A percentile compares a stretch with the other conserved stretches of the same genome.
phyloP scores from a whole-genome alignment of 2,329 filamentous ascomycete species.

The Neofusicoccum parvum region DNA sequence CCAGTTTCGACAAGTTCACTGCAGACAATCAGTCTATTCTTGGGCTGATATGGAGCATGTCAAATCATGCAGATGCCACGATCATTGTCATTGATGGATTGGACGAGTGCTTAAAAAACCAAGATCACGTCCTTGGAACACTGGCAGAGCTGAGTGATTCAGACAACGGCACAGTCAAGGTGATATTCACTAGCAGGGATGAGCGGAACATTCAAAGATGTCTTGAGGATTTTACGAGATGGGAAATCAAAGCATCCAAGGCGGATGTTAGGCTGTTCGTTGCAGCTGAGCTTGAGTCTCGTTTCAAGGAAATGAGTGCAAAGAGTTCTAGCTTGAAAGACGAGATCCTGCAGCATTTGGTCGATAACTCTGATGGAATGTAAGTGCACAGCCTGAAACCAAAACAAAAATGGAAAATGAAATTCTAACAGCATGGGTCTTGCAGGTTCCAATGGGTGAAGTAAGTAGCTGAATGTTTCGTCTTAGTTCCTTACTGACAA shows the following conservation, averaged over 20 bases:
- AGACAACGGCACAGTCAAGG: background rate
- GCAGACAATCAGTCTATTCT: background rate
- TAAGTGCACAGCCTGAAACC: background rate
- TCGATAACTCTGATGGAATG: slow-evolving; percentile 4
- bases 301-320: background rate
- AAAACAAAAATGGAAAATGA: too few relatives aligned
- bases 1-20: background rate
- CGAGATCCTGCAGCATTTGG: background rate
- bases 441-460: slow-evolving; percentile 8
- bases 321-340: background rate
- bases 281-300: background rate
- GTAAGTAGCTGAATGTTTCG: background rate
- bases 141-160: background rate
- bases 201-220: background rate
- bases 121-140: background rate
- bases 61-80: background rate
- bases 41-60: background rate
- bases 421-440: background rate
- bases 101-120: background rate
- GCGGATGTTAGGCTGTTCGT: background rate
- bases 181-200: background rate
- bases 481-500: too few relatives aligned
- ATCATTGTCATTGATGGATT: background rate
- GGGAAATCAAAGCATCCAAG: background rate
- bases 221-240: background rate